phyloP scores from a whole-genome alignment of 805 yeast genomes.

The Kuraishia molischiana region DNA sequence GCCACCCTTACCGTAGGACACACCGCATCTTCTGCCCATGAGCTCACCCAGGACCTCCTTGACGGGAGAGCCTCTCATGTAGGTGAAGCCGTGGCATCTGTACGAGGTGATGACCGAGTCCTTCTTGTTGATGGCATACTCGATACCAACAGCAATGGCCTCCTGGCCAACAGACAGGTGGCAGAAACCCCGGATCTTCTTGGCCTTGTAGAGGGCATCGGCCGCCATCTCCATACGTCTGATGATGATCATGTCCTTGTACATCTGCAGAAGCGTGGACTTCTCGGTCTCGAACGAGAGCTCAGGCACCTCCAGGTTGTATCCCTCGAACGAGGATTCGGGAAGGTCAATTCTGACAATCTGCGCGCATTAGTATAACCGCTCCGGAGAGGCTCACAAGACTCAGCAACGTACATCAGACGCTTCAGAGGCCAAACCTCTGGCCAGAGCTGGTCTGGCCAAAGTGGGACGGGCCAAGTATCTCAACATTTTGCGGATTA shows the following conservation, averaged over 20 bases:
- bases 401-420: constrained; percentile 2
- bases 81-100: constrained; percentile 98
- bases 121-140: constrained; percentile 75
- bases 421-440: constrained; percentile 3
- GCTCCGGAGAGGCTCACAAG: too few relatives aligned
- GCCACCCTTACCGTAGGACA: constrained; percentile 97
- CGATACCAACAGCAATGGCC: constrained; percentile 98
- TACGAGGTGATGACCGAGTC: constrained; percentile 94
- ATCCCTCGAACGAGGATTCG: constrained; percentile 76
- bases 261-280: constrained; percentile 78
- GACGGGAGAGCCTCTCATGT: constrained; percentile 91
- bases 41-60: constrained; percentile 88
- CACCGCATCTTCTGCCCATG: constrained; percentile 95
- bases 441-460: constrained; percentile 1
- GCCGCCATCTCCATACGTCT: constrained; percentile 99
- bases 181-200: constrained; percentile 98
- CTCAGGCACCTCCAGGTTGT: constrained; percentile 66
- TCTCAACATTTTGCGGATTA: constrained; percentile 3
- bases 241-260: constrained; percentile 88
- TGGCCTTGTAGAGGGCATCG: constrained; percentile 96
- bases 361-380: constrained; percentile 4
- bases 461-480: constrained; percentile 1
- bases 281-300: constrained; percentile 72
- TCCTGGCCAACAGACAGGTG: constrained; percentile 98
- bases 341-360: constrained; percentile 50